Conservation (phyloP, 1,284 basidiomycete genomes). For the Cystobasidiaceae sp. region DNA sequence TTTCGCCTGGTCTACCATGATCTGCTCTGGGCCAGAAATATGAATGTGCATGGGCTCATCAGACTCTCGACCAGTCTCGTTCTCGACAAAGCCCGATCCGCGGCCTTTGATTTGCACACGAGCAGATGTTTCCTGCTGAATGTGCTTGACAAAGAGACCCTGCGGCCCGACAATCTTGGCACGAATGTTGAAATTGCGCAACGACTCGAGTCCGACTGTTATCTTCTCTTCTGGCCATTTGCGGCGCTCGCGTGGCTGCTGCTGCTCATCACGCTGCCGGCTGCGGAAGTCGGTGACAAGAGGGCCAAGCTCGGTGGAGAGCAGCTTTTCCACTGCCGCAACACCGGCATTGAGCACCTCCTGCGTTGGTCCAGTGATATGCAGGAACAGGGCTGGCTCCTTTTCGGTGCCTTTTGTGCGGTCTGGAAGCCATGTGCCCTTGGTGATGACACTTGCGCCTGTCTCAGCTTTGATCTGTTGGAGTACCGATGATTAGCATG, state of each 20-base stretch:
- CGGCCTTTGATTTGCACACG: slow-evolving; percentile 97
- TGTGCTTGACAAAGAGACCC: slow-evolving; percentile 98
- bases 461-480: slow-evolving; percentile 71
- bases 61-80: slow-evolving; percentile 82
- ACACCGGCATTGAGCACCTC: slow-evolving; percentile 76
- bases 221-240: slow-evolving; percentile 97
- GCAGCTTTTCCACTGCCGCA: slow-evolving; percentile 70
- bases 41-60: slow-evolving; percentile 93
- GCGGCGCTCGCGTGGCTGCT: slow-evolving; percentile 46
- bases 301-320: slow-evolving; percentile 76
- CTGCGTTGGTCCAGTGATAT: slow-evolving; percentile 77
- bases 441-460: slow-evolving; percentile 81
- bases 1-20: slow-evolving; percentile 78
- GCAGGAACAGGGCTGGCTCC: slow-evolving; percentile 90
- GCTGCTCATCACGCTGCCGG: slow-evolving; percentile 20
- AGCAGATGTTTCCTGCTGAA: slow-evolving; percentile 91
- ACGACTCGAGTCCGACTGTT: slow-evolving; percentile 75
- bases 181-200: slow-evolving; percentile 94
- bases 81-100: slow-evolving; percentile 92
- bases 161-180: slow-evolving; percentile 95
- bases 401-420: slow-evolving; percentile 77
- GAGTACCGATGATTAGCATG: slow-evolving; percentile 16
- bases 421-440: slow-evolving; percentile 92
- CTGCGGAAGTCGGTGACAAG: slow-evolving; percentile 53
- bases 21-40: slow-evolving; percentile 88